These are phyloP conservation scores for Camellia sinensis DNA, from an alignment of 148 eudicot genomes.

Conservation along the genomic window DNA sequence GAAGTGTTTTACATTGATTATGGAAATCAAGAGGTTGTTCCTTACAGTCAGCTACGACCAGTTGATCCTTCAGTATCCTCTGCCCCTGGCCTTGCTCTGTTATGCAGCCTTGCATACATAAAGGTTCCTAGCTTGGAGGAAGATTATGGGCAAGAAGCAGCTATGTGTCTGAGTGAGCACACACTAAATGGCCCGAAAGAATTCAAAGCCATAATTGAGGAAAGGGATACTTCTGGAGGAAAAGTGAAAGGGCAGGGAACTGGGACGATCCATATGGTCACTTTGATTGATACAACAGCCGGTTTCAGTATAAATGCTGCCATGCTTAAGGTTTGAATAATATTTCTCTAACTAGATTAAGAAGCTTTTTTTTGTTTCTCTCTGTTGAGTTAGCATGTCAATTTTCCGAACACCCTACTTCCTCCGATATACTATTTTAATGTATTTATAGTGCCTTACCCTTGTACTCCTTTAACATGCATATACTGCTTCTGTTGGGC, in stretches of 20 bases:
- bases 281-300: conserved; percentile 54
- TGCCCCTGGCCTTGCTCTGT: conserved; percentile 72
- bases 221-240: conserved; percentile 77
- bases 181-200: conserved; percentile 52
- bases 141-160: conserved; percentile 91
- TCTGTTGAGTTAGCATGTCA: background rate
- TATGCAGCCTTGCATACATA: conserved; percentile 78
- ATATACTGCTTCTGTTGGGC: no score
- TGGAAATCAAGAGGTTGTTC: conserved; percentile 82
- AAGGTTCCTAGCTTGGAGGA: conserved; percentile 80
- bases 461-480: no score
- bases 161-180: conserved; percentile 52
- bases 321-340: conserved; percentile 66
- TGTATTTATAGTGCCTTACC: no score
- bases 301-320: conserved; percentile 61
- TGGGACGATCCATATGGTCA: conserved; percentile 63
- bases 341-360: background rate
- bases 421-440: no score
- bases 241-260: conserved; percentile 92
- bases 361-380: conserved; percentile 1
- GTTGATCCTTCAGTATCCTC: conserved; percentile 63
- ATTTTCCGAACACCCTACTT: background rate
- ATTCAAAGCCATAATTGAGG: conserved; percentile 77
- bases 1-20: conserved; percentile 94
- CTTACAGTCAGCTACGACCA: conserved; percentile 69